phyloP scores from a whole-genome alignment of 2,329 filamentous ascomycete genomes.

The Alternaria incomplexa region DNA sequence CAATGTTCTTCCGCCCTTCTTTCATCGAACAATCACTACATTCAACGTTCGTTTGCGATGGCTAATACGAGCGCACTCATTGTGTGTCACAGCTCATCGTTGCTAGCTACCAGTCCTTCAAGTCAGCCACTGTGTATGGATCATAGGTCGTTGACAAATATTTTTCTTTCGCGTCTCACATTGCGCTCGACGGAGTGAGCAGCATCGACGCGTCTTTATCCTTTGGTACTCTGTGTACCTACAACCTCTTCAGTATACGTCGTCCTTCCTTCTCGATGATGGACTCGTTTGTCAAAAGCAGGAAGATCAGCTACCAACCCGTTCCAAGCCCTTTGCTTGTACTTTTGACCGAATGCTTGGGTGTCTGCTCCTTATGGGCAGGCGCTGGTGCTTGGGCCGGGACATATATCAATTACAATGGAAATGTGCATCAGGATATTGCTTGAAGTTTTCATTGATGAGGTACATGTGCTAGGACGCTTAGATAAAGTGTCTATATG shows the following conservation, averaged over 20 bases:
- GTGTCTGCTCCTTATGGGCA: constrained; percentile 27
- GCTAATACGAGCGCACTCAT: constrained; percentile 9
- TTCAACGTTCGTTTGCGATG: neutral
- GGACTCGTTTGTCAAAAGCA: constrained; percentile 43
- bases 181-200: neutral
- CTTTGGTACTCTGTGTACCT: neutral
- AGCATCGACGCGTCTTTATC: neutral
- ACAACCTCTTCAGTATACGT: constrained; percentile 43
- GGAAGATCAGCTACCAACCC: constrained; percentile 26
- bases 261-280: constrained; percentile 37
- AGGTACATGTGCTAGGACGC: constrained; percentile 6
- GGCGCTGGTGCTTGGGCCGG: constrained; percentile 27
- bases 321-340: constrained; percentile 24
- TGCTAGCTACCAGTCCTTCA: neutral
- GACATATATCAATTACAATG: constrained; percentile 6
- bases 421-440: neutral
- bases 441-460: constrained; percentile 13
- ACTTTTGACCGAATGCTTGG: constrained; percentile 39
- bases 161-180: neutral
- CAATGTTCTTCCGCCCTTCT: constrained; percentile 15
- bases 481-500: constrained; percentile 3
- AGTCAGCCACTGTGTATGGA: neutral
- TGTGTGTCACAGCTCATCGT: neutral
- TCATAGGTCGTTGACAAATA: neutral
- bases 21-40: constrained; percentile 3